Conservation (phyloP, 495 filamentous ascomycete species). For the Aspergillus funiculosus region DNA sequence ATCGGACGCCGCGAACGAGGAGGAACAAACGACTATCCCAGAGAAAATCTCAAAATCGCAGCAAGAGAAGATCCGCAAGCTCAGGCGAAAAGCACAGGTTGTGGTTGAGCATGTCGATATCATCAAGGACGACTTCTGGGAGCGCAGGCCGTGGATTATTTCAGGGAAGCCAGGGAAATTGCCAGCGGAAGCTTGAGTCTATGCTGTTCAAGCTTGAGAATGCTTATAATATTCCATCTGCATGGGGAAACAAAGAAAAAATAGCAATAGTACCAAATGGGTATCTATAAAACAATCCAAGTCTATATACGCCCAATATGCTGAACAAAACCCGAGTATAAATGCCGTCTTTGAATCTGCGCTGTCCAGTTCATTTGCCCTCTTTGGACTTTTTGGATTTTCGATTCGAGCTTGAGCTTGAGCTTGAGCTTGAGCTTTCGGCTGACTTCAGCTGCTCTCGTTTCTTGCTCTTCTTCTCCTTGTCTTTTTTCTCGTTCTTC, state of each 20-base stretch:
- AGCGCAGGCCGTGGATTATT: constrained; percentile 76
- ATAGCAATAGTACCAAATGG: constrained; percentile 21
- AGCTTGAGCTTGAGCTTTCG: constrained; percentile 20
- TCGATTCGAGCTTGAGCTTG: constrained; percentile 16
- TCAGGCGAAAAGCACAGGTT: constrained; percentile 66
- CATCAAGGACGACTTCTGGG: constrained; percentile 93
- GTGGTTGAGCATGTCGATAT: constrained; percentile 83
- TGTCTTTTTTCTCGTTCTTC: constrained; percentile 24
- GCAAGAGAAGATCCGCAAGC: constrained; percentile 70
- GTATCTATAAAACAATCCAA: constrained; percentile 25
- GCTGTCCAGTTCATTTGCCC: constrained; percentile 9
- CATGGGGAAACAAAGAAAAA: too few species aligned
- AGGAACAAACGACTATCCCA: constrained; percentile 14
- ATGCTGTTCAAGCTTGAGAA: constrained; percentile 17
- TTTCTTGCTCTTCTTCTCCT: constrained; percentile 19
- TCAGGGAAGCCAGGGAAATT: constrained; percentile 66
- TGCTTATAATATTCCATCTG: too few species aligned
- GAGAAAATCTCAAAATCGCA: constrained; percentile 62
- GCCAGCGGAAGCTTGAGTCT: constrained; percentile 44
- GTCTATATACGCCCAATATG: constrained; percentile 14
- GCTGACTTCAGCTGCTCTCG: constrained; percentile 14
- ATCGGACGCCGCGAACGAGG: constrained; percentile 12
- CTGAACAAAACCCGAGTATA: constrained; percentile 23
- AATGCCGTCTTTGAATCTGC: too few species aligned
- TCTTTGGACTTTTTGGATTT: constrained; percentile 33